Evolutionary conservation across 768 basidiomycete species (phyloP).

Genomic region (Xerocomellus dryophilus): DNA sequence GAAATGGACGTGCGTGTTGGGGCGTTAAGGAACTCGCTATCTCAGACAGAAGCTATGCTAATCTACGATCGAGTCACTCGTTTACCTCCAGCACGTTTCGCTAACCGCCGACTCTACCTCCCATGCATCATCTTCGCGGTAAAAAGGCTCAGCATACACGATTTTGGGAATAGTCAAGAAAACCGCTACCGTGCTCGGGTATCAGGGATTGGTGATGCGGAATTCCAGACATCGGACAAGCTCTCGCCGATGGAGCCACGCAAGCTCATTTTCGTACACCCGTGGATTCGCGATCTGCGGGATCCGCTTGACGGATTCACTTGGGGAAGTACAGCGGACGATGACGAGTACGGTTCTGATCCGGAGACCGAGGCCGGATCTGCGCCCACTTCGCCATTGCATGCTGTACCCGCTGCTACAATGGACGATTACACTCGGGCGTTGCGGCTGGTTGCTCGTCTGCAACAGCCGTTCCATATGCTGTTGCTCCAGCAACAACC

Average conservation of each 20-base stretch:
- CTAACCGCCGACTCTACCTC: slow-evolving; percentile 2
- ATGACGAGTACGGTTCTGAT: neutral
- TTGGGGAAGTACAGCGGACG: neutral
- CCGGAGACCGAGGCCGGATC: neutral
- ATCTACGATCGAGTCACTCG: neutral
- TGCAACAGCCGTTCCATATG: slow-evolving; percentile 7
- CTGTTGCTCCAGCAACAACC: slow-evolving; percentile 4
- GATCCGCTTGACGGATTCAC: neutral
- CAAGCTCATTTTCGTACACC: slow-evolving; percentile 7
- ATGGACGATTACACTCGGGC: neutral
- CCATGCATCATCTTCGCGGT: slow-evolving; percentile 11
- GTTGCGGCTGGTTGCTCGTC: slow-evolving; percentile 4
- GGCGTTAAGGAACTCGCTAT: neutral
- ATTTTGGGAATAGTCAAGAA: neutral
- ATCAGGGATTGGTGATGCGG: neutral
- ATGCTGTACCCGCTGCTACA: no score
- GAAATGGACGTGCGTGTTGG: neutral
- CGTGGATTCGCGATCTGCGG: slow-evolving; percentile 12
- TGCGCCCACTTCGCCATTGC: neutral
- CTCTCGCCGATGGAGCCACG: neutral
- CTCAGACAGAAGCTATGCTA: neutral
- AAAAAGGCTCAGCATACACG: neutral
- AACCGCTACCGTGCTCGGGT: slow-evolving; percentile 1
- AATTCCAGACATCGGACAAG: slow-evolving; percentile 3
- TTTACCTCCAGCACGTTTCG: slow-evolving; percentile 1